These are phyloP conservation scores for Ophiocordyceps camponoti-rufipedis DNA, from an alignment of 2,329 filamentous ascomycete species.

Conservation along the genomic window DNA sequence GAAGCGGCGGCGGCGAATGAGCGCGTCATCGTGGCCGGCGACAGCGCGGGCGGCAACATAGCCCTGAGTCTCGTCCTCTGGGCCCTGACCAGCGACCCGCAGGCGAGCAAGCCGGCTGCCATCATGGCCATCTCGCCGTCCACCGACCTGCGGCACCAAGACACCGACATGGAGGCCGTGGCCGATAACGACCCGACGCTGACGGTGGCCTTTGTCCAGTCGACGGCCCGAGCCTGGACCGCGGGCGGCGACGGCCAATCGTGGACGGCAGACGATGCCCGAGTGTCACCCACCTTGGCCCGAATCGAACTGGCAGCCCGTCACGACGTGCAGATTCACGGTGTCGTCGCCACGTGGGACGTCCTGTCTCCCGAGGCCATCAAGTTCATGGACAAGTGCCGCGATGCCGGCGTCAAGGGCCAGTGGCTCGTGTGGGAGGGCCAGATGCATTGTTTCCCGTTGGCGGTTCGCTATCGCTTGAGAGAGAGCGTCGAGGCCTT, in stretches of 20 bases:
- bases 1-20: conserved; percentile 18
- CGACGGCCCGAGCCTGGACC: conserved; percentile 10
- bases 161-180: conserved; percentile 4
- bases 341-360: conserved; percentile 31
- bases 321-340: conserved; percentile 26
- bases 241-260: background rate
- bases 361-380: conserved; percentile 33
- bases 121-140: conserved; percentile 24
- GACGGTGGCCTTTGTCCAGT: conserved; percentile 5
- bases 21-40: conserved; percentile 29
- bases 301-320: conserved; percentile 15
- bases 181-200: conserved; percentile 10
- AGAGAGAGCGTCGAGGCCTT: conserved; percentile 18
- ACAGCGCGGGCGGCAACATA: conserved; percentile 37
- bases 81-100: conserved; percentile 9
- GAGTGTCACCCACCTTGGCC: conserved; percentile 28
- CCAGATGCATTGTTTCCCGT: conserved; percentile 41
- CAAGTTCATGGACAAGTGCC: conserved; percentile 25
- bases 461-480: conserved; percentile 28
- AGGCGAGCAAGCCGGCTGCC: conserved; percentile 10
- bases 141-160: conserved; percentile 14
- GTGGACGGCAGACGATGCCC: conserved; percentile 14
- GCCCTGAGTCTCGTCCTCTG: conserved; percentile 18
- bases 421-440: conserved; percentile 40
- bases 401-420: conserved; percentile 23